These are phyloP conservation scores for Dissophora ornata DNA, from an alignment of 192 early-diverging fungal species.

Conservation along the genomic window DNA sequence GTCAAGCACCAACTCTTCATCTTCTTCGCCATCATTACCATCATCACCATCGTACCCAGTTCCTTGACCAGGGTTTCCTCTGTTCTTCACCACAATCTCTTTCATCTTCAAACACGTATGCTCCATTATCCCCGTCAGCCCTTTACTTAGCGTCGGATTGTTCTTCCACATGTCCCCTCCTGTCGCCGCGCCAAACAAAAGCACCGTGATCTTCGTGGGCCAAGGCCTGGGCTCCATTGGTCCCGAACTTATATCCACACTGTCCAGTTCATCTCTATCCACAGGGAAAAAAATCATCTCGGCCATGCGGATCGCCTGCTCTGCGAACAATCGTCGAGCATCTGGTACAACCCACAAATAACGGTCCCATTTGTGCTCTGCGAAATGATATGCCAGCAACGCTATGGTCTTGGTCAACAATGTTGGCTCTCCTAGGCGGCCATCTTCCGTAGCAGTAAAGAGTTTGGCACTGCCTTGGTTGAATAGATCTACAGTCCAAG, in stretches of 20 bases:
- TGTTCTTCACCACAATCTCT: constrained; percentile 32
- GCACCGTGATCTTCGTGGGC: too few species aligned
- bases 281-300: constrained; percentile 4
- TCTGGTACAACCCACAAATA: constrained; percentile 45
- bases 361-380: constrained; percentile 4
- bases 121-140: constrained; percentile 5
- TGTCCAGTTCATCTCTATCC: not conserved
- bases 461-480: constrained; percentile 24
- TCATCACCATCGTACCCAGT: constrained; percentile 6
- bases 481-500: constrained; percentile 21
- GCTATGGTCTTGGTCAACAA: constrained; percentile 6
- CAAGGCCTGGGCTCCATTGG: too few species aligned
- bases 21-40: constrained; percentile 7
- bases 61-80: constrained; percentile 10
- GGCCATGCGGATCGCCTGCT: constrained; percentile 23
- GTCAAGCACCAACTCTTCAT: constrained; percentile 5
- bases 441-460: not conserved
- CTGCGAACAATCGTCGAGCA: constrained; percentile 26
- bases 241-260: too few species aligned
- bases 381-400: constrained; percentile 16
- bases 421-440: constrained; percentile 3
- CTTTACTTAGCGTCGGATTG: not conserved
- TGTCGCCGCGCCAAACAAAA: not conserved
- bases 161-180: constrained; percentile 13
- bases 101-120: constrained; percentile 28